These are phyloP conservation scores for Beauveria medogensis DNA, from an alignment of 2,329 filamentous ascomycete genomes.

Conservation along the genomic window DNA sequence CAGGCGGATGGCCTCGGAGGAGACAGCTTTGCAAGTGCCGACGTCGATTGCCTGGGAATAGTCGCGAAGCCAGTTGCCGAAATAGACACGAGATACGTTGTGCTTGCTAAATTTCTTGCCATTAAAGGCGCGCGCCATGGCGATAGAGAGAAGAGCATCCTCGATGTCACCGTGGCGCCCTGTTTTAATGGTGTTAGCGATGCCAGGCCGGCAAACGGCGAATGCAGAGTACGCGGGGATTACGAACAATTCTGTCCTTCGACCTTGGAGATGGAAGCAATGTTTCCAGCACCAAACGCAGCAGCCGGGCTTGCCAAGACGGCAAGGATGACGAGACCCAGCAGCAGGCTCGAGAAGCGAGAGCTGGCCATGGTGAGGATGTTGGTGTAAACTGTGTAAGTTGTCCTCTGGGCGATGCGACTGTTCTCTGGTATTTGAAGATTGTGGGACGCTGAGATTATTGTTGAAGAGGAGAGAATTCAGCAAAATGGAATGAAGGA, in stretches of 20 bases:
- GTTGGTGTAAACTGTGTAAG: neutral
- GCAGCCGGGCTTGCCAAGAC: constrained; percentile 59
- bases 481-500: neutral
- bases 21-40: constrained; percentile 84
- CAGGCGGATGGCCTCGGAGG: constrained; percentile 82
- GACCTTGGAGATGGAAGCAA: constrained; percentile 69
- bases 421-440: neutral
- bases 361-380: constrained; percentile 43
- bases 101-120: constrained; percentile 83
- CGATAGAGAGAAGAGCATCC: constrained; percentile 71
- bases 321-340: constrained; percentile 54
- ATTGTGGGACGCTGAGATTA: constrained; percentile 13
- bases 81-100: constrained; percentile 83
- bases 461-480: neutral
- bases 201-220: neutral
- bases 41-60: constrained; percentile 94
- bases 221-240: neutral
- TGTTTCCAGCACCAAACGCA: constrained; percentile 85
- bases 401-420: neutral
- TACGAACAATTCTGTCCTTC: constrained; percentile 72
- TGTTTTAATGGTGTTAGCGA: constrained; percentile 22
- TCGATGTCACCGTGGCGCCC: constrained; percentile 89
- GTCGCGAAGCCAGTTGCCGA: constrained; percentile 90
- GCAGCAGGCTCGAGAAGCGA: constrained; percentile 41
- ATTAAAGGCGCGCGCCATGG: constrained; percentile 44